Conservation (phyloP, 495 filamentous ascomycete species). For the Neurospora terricola region DNA sequence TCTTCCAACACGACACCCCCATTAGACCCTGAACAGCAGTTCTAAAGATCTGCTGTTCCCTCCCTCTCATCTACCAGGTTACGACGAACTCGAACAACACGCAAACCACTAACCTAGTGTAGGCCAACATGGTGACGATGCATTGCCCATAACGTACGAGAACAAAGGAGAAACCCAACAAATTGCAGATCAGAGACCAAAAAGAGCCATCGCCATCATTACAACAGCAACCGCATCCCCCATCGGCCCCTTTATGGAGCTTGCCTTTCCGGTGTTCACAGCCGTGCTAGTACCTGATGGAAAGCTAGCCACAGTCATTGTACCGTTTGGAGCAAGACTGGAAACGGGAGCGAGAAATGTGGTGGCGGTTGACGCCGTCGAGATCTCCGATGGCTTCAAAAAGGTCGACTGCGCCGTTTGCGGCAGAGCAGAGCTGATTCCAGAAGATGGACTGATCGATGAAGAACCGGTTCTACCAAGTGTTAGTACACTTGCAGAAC, state of each 20-base stretch:
- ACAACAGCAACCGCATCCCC: conserved; percentile 20
- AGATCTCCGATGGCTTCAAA: background rate
- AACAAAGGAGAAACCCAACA: background rate
- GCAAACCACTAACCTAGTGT: background rate
- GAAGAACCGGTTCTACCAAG: conserved; percentile 11
- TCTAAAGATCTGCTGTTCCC: background rate
- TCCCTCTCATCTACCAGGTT: background rate
- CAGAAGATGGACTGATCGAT: background rate
- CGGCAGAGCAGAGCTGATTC: background rate
- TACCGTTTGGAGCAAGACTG: background rate
- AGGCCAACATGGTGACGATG: background rate
- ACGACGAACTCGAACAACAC: background rate
- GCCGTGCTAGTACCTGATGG: background rate
- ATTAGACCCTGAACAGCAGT: background rate
- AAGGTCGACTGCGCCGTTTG: background rate
- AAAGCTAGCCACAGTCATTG: background rate
- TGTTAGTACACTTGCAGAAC: background rate
- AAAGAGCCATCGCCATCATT: conserved; percentile 15
- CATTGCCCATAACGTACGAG: background rate
- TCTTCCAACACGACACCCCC: background rate
- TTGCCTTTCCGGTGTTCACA: background rate
- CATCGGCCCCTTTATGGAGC: conserved; percentile 11
- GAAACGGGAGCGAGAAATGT: background rate
- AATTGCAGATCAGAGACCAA: background rate
- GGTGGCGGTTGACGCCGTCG: background rate